These are phyloP conservation scores for Pseudogymnoascus sp. DNA, from an alignment of 2,329 filamentous ascomycete species.

Conservation along the genomic window DNA sequence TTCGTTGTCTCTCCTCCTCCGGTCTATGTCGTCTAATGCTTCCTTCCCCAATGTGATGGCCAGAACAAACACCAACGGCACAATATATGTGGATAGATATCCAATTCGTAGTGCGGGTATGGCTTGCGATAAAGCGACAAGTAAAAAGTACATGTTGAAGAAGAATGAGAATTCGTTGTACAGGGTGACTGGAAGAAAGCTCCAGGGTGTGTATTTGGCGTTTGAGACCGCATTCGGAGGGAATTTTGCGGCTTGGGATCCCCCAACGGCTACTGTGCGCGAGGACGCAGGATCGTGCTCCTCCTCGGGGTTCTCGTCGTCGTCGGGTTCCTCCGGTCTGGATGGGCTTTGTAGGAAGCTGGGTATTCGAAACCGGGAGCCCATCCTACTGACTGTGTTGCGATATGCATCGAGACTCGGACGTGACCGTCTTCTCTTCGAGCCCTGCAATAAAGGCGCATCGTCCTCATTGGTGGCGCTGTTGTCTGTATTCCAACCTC, in stretches of 20 bases:
- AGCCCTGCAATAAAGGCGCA: slow-evolving; percentile 57
- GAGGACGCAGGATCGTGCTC: slow-evolving; percentile 61
- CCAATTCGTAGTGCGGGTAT: slow-evolving; percentile 86
- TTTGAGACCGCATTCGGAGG: slow-evolving; percentile 91
- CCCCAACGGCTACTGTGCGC: slow-evolving; percentile 68
- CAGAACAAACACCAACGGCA: slow-evolving; percentile 84
- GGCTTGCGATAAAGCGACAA: slow-evolving; percentile 88
- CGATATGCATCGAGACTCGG: slow-evolving; percentile 31
- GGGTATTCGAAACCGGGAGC: slow-evolving; percentile 54
- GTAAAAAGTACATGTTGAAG: slow-evolving; percentile 98
- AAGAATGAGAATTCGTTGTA: slow-evolving; percentile 99
- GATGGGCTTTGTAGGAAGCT: slow-evolving; percentile 51
- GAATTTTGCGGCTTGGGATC: slow-evolving; percentile 64
- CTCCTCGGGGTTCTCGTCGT: slow-evolving; percentile 38
- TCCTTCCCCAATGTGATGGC: slow-evolving; percentile 92
- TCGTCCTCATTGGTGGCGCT: slow-evolving; percentile 57
- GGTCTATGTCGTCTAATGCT: slow-evolving; percentile 83
- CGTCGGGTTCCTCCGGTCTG: slow-evolving; percentile 19
- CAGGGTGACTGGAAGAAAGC: slow-evolving; percentile 85
- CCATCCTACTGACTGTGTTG: slow-evolving; percentile 38
- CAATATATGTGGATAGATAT: slow-evolving; percentile 90
- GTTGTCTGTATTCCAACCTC: slow-evolving; percentile 49
- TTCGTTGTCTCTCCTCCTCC: slow-evolving; percentile 80
- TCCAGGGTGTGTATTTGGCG: slow-evolving; percentile 93
- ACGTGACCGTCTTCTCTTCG: slow-evolving; percentile 21